Conservation (phyloP, 2,329 filamentous ascomycete genomes). For the Fusarium solani-melongenae region DNA sequence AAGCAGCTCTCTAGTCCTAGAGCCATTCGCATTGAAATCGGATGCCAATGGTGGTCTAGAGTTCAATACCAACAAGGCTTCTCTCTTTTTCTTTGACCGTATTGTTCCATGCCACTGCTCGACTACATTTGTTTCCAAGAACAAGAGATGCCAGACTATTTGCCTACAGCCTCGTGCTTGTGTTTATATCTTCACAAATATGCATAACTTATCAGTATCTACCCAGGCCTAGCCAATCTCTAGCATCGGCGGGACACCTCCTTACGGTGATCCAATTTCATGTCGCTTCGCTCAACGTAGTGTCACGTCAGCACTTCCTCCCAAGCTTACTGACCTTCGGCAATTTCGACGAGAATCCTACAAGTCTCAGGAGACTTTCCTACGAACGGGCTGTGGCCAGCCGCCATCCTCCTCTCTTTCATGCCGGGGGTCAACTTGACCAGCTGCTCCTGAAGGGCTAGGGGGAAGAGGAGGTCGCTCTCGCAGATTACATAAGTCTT, state of each 20-base stretch:
- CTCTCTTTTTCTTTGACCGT: not conserved
- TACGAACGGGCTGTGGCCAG: constrained; percentile 19
- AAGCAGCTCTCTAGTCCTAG: not conserved
- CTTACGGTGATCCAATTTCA: not conserved
- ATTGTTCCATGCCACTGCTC: not conserved
- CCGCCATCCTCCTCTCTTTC: not conserved
- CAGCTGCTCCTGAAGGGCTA: constrained; percentile 9
- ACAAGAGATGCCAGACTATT: not conserved
- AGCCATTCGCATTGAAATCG: no score
- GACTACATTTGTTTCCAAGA: not conserved
- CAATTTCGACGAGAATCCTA: not conserved
- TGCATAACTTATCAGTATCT: not conserved
- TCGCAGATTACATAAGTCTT: constrained; percentile 20
- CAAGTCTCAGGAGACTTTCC: not conserved
- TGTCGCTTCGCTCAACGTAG: not conserved
- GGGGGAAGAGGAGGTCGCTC: not conserved
- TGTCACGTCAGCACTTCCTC: no score
- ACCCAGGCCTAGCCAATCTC: not conserved
- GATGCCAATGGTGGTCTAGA: not conserved
- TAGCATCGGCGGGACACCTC: not conserved
- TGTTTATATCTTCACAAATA: not conserved
- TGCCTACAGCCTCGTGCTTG: not conserved
- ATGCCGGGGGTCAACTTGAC: constrained; percentile 5
- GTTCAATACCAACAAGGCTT: not conserved
- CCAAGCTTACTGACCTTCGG: not conserved